Evolutionary conservation across 441 rosid genomes (phyloP), one percentile per base, ranked within the genome.

Genomic region (Eutrema salsugineum): DNA sequence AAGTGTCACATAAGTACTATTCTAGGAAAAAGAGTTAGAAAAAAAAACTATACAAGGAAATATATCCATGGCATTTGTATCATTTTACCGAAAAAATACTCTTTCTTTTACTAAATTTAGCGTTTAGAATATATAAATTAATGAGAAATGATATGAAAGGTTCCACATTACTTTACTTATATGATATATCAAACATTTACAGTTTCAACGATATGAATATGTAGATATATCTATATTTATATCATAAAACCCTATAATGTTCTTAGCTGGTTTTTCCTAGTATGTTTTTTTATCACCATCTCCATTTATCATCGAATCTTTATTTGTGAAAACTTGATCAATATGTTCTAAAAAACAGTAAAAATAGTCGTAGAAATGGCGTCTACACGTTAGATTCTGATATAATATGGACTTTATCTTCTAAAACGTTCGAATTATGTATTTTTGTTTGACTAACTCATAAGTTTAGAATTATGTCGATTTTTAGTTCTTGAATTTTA

Each of bases 1-100:
- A 39, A 66, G 55, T 66, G 40, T 66, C 63, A 14, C 68, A 8
- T 66, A 64, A n/a, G n/a, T n/a, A 46, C 9, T 35, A 55, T 59
- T 4, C 8, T 22, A 16, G 12, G 64, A 22, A 57, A 57, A 19
- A 19, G 6, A 36, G 19, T 20, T 11, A 14, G 39, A 22, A 59
- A 59, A 11, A 8, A 59, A 22, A 59, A 59, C 20, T 27, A 20
- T 39, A 63, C 42, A 63, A 16, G 16, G 49, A 39, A 11, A n/a
- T n/a, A n/a, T 50, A 24, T 20, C 35, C 44, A 16, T 32, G 33
- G 33, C 30, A 49, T 48, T 64, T 64, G 40, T 65, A 35, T 65
- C 16, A 48, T 49, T 48, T 64, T 36, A 15, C 51, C 47, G 24
- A 5, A 61, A 5, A 24, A 61, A 42, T n/a, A 12, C 46, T 36